Conservation (phyloP, 106 monocot species). For the Apostasia ramifera region DNA sequence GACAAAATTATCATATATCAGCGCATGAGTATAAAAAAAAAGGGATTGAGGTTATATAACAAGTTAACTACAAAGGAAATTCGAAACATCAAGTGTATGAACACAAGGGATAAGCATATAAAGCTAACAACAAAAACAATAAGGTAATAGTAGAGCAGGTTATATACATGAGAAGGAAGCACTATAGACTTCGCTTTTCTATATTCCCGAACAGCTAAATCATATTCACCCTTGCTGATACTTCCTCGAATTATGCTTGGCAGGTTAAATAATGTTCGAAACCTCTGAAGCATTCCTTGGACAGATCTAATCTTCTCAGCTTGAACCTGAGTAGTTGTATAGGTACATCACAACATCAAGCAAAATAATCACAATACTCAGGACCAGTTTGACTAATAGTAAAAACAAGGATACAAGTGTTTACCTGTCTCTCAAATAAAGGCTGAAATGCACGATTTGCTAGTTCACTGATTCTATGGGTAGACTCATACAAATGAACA, state of each 20-base stretch:
- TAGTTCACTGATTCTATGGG: slow-evolving; percentile 55
- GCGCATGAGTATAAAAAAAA: too few relatives aligned
- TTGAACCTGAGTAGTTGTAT: slow-evolving; percentile 54
- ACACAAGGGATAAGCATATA: not conserved
- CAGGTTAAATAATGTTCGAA: slow-evolving; percentile 91
- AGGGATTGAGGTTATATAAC: too few relatives aligned
- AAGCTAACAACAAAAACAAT: not conserved
- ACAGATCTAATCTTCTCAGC: slow-evolving; percentile 99
- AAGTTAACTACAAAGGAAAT: too few relatives aligned
- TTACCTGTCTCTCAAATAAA: slow-evolving; percentile 95
- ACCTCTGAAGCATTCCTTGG: slow-evolving; percentile 99
- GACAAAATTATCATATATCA: too few relatives aligned
- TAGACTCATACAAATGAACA: slow-evolving; percentile 60
- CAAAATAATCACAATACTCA: slow-evolving; percentile 1
- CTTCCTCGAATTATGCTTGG: slow-evolving; percentile 91
- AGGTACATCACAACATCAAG: not conserved
- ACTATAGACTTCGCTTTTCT: slow-evolving; percentile 99
- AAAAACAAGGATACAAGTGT: not conserved
- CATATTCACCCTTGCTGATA: slow-evolving; percentile 97
- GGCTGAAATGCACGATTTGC: slow-evolving; percentile 98
- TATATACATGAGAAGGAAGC: slow-evolving; percentile 98
- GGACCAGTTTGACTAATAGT: not conserved
- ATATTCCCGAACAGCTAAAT: slow-evolving; percentile 98
- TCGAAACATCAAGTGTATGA: too few relatives aligned
- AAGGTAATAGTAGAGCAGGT: not conserved